Evolutionary conservation across 1,284 basidiomycete genomes (phyloP), one percentile per base, ranked within the genome.

Genomic region (Ustanciosporium gigantosporum): DNA sequence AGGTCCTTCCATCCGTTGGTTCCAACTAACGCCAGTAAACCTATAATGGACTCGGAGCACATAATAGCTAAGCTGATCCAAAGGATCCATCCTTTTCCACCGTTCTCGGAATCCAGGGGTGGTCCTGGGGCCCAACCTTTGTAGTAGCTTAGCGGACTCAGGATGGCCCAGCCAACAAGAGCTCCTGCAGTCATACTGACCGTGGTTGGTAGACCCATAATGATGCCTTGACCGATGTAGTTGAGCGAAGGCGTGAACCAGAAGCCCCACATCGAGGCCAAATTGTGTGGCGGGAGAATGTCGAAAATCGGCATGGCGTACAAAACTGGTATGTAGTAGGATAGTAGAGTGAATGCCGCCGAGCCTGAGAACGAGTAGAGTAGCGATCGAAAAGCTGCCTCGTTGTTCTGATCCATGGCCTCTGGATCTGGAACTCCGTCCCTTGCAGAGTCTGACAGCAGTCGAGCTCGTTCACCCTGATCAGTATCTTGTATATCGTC

Each of bases 181-280:
- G 95, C 95, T 27, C 93, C 92, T 84, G 89, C 66, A 21, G 88
- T 92, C 93, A 97, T 96, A 73, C 89, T 90, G 22, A 94, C 74
- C 0, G 91, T 93, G 0, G 91, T 95, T 0, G 91, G 89, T 65
- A 94, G 88, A 3, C 93, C 93, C 94, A 97, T 97, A 75, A 97
- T 97, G 62, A 97, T 92, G 4, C 92, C 89, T 88, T 66, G 50
- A 6, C 49, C 65, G 35, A 66, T 62, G 36, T 70, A 71, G 3
- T 88, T 90, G 36, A 95, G 81, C 76, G 90, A 92, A 0, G 91
- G 91, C 0, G 91, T 90, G 74, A 96, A 93, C 80, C 87, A 90
- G 91, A 92, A 97, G 21, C 93, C 81, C 92, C 93, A 97, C 67
- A 88, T 83, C 23, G 84, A 83, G 2, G 93, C 92, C 6, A 94